Percentiles rank a stretch among this genome's conserved stretches.
Evolutionary conservation across 2,329 filamentous ascomycete species (phyloP).

Genomic region (Exophiala oligosperma): DNA sequence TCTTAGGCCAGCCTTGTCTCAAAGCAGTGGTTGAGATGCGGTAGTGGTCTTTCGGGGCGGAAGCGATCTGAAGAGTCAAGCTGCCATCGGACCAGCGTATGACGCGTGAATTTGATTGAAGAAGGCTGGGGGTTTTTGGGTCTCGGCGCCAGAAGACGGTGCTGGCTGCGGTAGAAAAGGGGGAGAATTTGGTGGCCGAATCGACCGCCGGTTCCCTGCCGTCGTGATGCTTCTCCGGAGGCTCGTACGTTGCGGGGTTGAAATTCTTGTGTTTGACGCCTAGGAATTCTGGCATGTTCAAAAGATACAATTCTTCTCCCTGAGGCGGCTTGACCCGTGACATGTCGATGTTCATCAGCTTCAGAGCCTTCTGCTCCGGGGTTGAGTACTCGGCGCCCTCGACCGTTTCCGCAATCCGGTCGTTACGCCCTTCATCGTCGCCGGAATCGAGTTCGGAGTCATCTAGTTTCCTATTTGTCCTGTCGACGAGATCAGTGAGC

Average conservation of each 20-base stretch:
- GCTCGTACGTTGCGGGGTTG: constrained; percentile 60
- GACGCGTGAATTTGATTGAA: constrained; percentile 67
- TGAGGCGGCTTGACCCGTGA: constrained; percentile 59
- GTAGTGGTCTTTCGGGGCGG: constrained; percentile 61
- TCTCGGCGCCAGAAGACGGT: constrained; percentile 67
- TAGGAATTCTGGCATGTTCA: constrained; percentile 65
- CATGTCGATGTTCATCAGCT: constrained; percentile 36
- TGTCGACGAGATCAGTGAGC: constrained; percentile 4
- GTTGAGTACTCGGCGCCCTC: constrained; percentile 43
- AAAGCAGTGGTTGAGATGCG: constrained; percentile 59
- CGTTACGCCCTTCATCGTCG: constrained; percentile 59
- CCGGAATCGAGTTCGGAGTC: constrained; percentile 65
- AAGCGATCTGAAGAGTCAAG: constrained; percentile 65
- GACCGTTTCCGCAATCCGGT: constrained; percentile 50
- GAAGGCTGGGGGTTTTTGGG: constrained; percentile 54
- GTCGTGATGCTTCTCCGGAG: constrained; percentile 56
- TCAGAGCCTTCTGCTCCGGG: constrained; percentile 48
- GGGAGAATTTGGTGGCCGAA: constrained; percentile 51
- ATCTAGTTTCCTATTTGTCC: constrained; percentile 51
- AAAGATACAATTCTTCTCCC: constrained; percentile 61
- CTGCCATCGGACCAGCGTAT: constrained; percentile 68
- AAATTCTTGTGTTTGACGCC: constrained; percentile 63
- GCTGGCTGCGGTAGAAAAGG: constrained; percentile 63
- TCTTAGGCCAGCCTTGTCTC: constrained; percentile 47
- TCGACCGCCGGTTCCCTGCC: constrained; percentile 38